Evolutionary conservation across 352 stramenopile genomes (phyloP), one percentile per base, ranked within the genome.

Genomic region (Pythium scleroteichum): DNA sequence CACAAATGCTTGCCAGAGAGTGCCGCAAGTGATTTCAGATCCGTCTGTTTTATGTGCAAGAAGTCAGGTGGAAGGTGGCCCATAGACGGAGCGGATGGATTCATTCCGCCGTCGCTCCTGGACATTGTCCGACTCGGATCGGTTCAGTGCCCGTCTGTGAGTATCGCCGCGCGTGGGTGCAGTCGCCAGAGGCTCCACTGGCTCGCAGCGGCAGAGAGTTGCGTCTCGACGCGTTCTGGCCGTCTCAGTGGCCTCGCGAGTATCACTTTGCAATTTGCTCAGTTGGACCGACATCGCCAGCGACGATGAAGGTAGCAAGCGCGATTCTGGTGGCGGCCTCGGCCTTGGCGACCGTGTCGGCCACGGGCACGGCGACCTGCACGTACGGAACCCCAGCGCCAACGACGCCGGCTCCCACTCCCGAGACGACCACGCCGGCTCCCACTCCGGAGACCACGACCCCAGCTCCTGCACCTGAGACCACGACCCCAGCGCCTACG

Each of bases 271-370:
- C 38, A 44, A 44, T 44, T 44, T 44, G 38, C 38, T 6, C 38
- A 44, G 6, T 44, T 44, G 3, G 7, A 44, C 38, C 38, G 13
- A 17, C 38, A 44, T 44, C 38, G 38, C 5, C 29, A 10, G 17
- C 38, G 13, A 44, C 38, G 38, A 44, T 44, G 38, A 44, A 44
- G 38, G 38, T 44, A 44, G 38, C 38, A 17, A 44, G 38, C 17
- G 38, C 16, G 38, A 17, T 44, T 44, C 4, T 44, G 38, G 3
- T 44, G 13, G 14, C 38, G 13, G 38, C 38, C 4, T 20, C 38
- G 38, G 38, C 38, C 13, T 19, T 44, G 6, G 38, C 38, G 38
- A 44, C 38, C 13, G 38, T 44, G 5, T 44, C 38, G 13, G 38
- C 38, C 14, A 44, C 38, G 38, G 38, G 38, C 13, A 20, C 38